Evolutionary conservation across 2,329 filamentous ascomycete genomes (phyloP).

Genomic region (Mycosphaerella sp.): DNA sequence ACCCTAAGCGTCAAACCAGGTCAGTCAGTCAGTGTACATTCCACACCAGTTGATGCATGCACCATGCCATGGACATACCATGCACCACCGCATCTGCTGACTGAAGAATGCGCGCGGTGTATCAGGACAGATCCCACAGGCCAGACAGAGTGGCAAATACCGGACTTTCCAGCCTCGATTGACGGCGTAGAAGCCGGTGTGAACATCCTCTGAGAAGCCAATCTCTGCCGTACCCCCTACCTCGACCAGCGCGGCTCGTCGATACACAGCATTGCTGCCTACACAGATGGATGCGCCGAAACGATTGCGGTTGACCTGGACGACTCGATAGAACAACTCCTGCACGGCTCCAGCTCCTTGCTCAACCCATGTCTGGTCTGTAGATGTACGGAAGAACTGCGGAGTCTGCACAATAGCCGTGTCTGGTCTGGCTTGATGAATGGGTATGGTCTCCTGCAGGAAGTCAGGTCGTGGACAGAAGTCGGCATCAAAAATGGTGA

Average conservation of each 20-base stretch:
- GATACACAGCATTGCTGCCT: constrained; percentile 41
- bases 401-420: constrained; percentile 41
- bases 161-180: constrained; percentile 41
- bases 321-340: constrained; percentile 42
- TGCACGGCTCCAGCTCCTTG: constrained; percentile 41
- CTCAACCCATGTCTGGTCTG: constrained; percentile 42
- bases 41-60: background rate
- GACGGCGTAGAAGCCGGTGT: constrained; percentile 42
- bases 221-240: constrained; percentile 42
- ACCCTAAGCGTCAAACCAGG: constrained; percentile 21
- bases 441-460: constrained; percentile 37
- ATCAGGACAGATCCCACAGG: constrained; percentile 42
- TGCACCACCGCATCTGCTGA: constrained; percentile 44
- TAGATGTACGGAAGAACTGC: constrained; percentile 39
- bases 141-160: constrained; percentile 40
- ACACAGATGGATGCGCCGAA: constrained; percentile 42
- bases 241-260: constrained; percentile 37
- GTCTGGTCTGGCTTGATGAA: constrained; percentile 37
- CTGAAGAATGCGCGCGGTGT: constrained; percentile 41
- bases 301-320: constrained; percentile 39
- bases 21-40: background rate
- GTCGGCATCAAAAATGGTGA: constrained; percentile 42
- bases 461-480: constrained; percentile 42
- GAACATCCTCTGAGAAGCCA: constrained; percentile 43
- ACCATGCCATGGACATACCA: constrained; percentile 19